These are phyloP conservation scores for Hyaloperonospora brassicae DNA, from an alignment of 352 stramenopile genomes.

Conservation along the genomic window DNA sequence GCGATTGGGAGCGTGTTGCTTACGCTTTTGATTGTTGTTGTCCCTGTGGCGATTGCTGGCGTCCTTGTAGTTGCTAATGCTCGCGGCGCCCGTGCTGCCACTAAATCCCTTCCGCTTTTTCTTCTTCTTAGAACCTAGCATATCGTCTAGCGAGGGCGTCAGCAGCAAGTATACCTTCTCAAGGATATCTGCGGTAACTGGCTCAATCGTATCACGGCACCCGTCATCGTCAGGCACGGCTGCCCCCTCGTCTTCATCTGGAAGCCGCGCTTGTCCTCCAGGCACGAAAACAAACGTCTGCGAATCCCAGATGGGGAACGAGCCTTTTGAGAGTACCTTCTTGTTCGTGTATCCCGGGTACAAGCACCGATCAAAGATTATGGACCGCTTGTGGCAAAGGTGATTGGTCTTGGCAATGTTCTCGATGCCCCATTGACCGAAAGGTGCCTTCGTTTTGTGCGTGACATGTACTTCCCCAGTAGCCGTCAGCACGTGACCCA, in stretches of 20 bases:
- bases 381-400: constrained; percentile 50
- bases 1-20: constrained; percentile 8
- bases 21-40: constrained; percentile 24
- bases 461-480: constrained; percentile 89
- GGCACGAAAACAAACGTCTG: constrained; percentile 90
- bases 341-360: constrained; percentile 92
- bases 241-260: constrained; percentile 7
- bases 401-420: constrained; percentile 43
- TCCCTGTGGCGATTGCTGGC: not conserved
- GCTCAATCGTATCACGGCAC: constrained; percentile 17
- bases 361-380: constrained; percentile 91
- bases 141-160: constrained; percentile 52
- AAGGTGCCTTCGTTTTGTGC: constrained; percentile 94
- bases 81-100: constrained; percentile 2
- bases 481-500: constrained; percentile 34
- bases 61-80: constrained; percentile 4
- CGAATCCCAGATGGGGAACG: constrained; percentile 94
- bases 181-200: constrained; percentile 52
- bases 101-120: constrained; percentile 31
- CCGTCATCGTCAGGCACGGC: constrained; percentile 3
- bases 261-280: constrained; percentile 11
- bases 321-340: constrained; percentile 92
- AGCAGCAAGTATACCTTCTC: constrained; percentile 61
- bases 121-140: constrained; percentile 40
- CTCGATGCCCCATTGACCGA: constrained; percentile 82